Evolutionary conservation across 1,284 basidiomycete genomes (phyloP).

Genomic region (Heterobasidion occidentale): DNA sequence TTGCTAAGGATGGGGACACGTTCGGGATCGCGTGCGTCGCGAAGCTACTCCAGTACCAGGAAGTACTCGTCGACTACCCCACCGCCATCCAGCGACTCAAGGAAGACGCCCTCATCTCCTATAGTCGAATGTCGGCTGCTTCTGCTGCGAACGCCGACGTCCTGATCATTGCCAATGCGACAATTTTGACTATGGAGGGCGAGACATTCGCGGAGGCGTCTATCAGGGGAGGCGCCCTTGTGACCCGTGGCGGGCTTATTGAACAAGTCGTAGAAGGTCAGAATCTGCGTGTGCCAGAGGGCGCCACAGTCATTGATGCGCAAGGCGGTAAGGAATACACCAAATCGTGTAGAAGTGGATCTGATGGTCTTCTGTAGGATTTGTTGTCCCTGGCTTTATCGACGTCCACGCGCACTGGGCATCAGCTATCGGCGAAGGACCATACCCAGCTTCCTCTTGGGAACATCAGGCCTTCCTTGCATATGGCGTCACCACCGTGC

Average conservation of each 20-base stretch:
- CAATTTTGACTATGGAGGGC: not conserved
- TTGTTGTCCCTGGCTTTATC: constrained; percentile 61
- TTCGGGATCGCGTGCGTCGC: constrained; percentile 57
- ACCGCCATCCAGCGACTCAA: constrained; percentile 55
- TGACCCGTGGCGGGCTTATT: not conserved
- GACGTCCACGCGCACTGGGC: constrained; percentile 72
- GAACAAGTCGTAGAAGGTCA: not conserved
- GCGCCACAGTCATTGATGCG: not conserved
- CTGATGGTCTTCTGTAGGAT: constrained; percentile 30
- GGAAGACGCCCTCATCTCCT: not conserved
- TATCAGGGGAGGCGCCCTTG: not conserved
- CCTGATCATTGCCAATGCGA: not conserved
- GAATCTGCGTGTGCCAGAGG: not conserved
- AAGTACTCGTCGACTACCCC: constrained; percentile 47
- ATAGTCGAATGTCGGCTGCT: not conserved
- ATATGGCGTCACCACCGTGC: constrained; percentile 69
- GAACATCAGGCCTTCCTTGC: constrained; percentile 68
- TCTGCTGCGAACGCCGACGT: not conserved
- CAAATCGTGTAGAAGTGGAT: not conserved
- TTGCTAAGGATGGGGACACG: constrained; percentile 36
- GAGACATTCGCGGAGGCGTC: not conserved
- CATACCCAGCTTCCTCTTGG: constrained; percentile 56
- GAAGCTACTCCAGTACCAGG: constrained; percentile 42
- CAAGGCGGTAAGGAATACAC: not conserved
- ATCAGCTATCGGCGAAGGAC: constrained; percentile 29